A percentile compares a stretch with the other conserved stretches of the same genome.
phyloP scores from a whole-genome alignment of 2,329 filamentous ascomycete genomes.

The Fusarium bactridioides region DNA sequence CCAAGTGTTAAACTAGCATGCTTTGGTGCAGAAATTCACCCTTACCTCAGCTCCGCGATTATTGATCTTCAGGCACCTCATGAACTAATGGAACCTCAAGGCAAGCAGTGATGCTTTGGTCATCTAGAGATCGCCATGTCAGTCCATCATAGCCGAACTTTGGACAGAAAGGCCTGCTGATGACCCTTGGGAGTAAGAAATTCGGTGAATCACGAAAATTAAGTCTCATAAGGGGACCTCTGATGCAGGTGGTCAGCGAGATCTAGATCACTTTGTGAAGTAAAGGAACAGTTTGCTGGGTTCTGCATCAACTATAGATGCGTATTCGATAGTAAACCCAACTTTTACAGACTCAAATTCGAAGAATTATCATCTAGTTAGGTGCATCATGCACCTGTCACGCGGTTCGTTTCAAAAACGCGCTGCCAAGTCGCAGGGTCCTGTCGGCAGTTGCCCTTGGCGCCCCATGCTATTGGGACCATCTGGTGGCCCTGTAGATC shows the following conservation, averaged over 20 bases:
- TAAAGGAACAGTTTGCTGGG: accelerated
- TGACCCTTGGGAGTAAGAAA: neutral
- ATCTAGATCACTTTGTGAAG: neutral
- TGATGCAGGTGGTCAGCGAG: neutral
- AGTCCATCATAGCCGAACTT: neutral
- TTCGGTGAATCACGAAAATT: neutral
- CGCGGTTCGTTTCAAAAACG: neutral
- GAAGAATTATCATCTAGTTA: neutral
- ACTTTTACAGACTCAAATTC: neutral
- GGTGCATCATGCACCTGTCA: neutral
- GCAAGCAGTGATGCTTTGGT: neutral
- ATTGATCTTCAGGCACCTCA: too few relatives aligned
- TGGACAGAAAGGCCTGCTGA: accelerated
- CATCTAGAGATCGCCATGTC: neutral
- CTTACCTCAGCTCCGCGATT: too few relatives aligned
- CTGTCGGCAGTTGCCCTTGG: neutral
- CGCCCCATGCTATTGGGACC: neutral
- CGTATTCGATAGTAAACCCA: accelerated
- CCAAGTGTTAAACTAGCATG: too few relatives aligned
- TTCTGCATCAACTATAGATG: accelerated
- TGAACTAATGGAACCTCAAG: neutral
- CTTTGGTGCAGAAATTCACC: too few relatives aligned
- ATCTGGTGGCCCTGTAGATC: neutral
- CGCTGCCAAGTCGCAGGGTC: neutral
- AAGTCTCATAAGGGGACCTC: neutral